Evolutionary conservation across 176 grass and related monocot genomes (phyloP).

Genomic region (Cocos nucifera): DNA sequence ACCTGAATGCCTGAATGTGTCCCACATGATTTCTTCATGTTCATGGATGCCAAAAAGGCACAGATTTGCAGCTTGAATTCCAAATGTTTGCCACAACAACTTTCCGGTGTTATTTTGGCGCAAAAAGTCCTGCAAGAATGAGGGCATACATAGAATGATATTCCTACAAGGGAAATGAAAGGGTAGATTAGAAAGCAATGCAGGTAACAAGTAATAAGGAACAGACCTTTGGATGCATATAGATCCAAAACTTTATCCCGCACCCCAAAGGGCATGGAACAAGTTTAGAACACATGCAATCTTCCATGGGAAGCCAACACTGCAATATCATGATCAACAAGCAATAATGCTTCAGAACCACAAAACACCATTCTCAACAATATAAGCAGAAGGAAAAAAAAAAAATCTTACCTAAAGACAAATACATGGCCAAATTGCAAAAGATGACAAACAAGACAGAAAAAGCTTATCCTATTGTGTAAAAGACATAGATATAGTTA

Average conservation of each 20-base stretch:
- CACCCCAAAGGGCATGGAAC: slow-evolving; percentile 38
- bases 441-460: no score
- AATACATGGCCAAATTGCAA: no score
- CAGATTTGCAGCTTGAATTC: slow-evolving; percentile 51
- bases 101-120: slow-evolving; percentile 98
- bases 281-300: slow-evolving; percentile 73
- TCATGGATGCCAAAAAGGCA: slow-evolving; percentile 86
- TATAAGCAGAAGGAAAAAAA: neutral
- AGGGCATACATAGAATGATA: slow-evolving; percentile 9
- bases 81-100: slow-evolving; percentile 88
- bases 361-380: neutral
- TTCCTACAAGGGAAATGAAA: neutral
- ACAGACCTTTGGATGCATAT: slow-evolving; percentile 94
- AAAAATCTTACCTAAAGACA: no score
- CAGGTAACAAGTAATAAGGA: neutral
- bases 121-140: slow-evolving; percentile 64
- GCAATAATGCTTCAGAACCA: neutral
- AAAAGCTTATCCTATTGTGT: no score
- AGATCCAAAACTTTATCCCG: slow-evolving; percentile 79
- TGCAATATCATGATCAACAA: slow-evolving; percentile 16
- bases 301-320: slow-evolving; percentile 90
- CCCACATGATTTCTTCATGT: slow-evolving; percentile 97
- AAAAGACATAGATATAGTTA: no score
- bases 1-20: slow-evolving; percentile 78
- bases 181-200: neutral